Evolutionary conservation across 768 basidiomycete species (phyloP), one percentile per base, ranked within the genome.

Genomic region (Gautieria morchelliformis): DNA sequence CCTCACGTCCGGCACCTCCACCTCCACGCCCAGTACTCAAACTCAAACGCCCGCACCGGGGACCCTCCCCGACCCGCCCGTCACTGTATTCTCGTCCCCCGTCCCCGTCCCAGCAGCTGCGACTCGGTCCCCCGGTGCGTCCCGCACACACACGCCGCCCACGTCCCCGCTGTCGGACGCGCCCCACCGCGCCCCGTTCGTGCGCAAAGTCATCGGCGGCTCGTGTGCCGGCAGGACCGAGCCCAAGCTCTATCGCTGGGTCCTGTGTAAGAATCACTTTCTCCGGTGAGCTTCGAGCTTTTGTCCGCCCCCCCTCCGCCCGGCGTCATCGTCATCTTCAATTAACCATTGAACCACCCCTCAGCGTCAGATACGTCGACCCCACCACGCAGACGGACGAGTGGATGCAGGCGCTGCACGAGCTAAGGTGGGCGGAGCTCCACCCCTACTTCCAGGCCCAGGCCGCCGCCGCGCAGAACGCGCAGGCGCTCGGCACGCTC

Each of bases 401-500:
- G 19, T 53, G 52, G 52, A 7, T 20, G 19, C 37, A 39, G 15
- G 19, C 52, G 1, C 17, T 53, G 24, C 52, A 42, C 15, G 24
- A 39, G 22, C 41, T 53, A 12, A 37, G 52, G 19, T 53, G 52
- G 52, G 52, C 41, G 40, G 19, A 37, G 7, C 35, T 53, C 12
- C 52, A 53, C n/a, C 52, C 52, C 9, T 53, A n/a, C 37, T 53
- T 39, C 35, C 52, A 53, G 27, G 52, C 52, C 5, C 52, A 40
- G 27, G 50, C 22, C 35, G 50, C 22, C 35, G 50, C 52, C 17
- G 27, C 52, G 24, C n/a, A 27, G 37, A 39, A 10, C 8, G 15
- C 33, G 5, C 20, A 24, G 15, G 9, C 19, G 15, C 3, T 27
- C 9, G 20, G 17, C 3, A 14, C 52, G 19, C 41, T 39, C 35